Percentiles rank a stretch among this genome's conserved stretches.
These are phyloP conservation scores for Aquilaria yunnanensis DNA, from an alignment of 345 rosid species.

Conservation along the genomic window DNA sequence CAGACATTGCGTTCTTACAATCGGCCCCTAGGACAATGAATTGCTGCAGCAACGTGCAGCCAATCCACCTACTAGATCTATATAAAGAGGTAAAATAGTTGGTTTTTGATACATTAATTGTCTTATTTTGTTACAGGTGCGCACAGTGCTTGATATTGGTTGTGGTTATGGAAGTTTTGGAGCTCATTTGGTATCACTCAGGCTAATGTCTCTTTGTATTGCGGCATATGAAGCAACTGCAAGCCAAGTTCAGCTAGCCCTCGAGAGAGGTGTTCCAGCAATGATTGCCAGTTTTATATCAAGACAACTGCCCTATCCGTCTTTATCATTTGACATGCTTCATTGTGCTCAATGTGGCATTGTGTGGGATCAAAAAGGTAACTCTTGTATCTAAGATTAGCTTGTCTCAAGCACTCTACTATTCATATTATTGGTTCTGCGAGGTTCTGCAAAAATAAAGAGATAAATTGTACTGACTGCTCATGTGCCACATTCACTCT, in stretches of 20 bases:
- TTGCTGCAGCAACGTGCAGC: too few relatives aligned
- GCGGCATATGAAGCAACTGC: constrained; percentile 94
- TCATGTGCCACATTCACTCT: background rate
- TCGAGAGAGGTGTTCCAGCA: constrained; percentile 99
- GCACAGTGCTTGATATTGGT: constrained; percentile 77
- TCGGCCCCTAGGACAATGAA: too few relatives aligned
- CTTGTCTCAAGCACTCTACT: background rate
- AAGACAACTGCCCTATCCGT: constrained; percentile 83
- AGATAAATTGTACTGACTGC: too few relatives aligned
- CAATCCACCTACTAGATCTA: too few relatives aligned
- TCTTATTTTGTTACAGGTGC: constrained; percentile 44
- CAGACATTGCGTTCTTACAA: too few relatives aligned
- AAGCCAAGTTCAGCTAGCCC: constrained; percentile 95
- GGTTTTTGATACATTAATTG: background rate
- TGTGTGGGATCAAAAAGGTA: constrained; percentile 90
- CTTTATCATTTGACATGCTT: constrained; percentile 87
- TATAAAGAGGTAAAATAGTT: background rate
- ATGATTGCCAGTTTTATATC: constrained; percentile 86
- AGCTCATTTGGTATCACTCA: constrained; percentile 78
- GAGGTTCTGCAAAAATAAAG: background rate
- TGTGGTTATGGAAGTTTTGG: constrained; percentile 99
- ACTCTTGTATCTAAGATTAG: background rate
- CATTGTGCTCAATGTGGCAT: constrained; percentile 97
- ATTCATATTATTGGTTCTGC: background rate
- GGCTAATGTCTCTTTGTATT: constrained; percentile 78